Conservation (phyloP, 441 rosid genomes). For the Pelargonium cotyledonis region DNA sequence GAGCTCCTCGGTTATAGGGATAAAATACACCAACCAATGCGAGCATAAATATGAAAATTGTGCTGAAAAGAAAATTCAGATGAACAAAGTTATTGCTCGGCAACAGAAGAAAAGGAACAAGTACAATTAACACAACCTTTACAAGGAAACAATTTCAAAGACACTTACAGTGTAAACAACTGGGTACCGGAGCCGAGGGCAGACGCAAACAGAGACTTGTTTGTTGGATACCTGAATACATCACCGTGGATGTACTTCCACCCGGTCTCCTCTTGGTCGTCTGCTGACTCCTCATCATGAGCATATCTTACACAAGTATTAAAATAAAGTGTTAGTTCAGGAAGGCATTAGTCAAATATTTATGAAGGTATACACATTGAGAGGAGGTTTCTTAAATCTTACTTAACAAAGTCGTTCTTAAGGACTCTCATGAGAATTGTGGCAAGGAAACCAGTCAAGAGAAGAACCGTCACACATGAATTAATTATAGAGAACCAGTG, state of each 20-base stretch:
- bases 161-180: slow-evolving; percentile 26
- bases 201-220: slow-evolving; percentile 26
- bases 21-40: slow-evolving; percentile 36
- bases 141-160: background rate
- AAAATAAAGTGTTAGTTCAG: background rate
- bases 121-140: background rate
- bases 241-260: slow-evolving; percentile 33
- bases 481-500: slow-evolving; percentile 32
- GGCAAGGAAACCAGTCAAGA: slow-evolving; percentile 30
- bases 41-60: slow-evolving; percentile 31
- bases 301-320: slow-evolving; percentile 18
- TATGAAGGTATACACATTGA: background rate
- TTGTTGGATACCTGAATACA: slow-evolving; percentile 28
- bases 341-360: background rate
- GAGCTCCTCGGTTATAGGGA: slow-evolving; percentile 33
- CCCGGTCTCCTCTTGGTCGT: slow-evolving; percentile 32
- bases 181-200: slow-evolving; percentile 33
- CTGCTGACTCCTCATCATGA: slow-evolving; percentile 29
- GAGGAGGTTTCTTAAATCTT: background rate
- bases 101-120: background rate
- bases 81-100: background rate
- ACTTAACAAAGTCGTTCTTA: slow-evolving; percentile 21
- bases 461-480: slow-evolving; percentile 29
- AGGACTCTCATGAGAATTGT: slow-evolving; percentile 30
- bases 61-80: slow-evolving; percentile 12